Base-by-base conservation (phyloP, 2,329 filamentous ascomycete genomes). In the Stylonectria norvegica region DNA sequence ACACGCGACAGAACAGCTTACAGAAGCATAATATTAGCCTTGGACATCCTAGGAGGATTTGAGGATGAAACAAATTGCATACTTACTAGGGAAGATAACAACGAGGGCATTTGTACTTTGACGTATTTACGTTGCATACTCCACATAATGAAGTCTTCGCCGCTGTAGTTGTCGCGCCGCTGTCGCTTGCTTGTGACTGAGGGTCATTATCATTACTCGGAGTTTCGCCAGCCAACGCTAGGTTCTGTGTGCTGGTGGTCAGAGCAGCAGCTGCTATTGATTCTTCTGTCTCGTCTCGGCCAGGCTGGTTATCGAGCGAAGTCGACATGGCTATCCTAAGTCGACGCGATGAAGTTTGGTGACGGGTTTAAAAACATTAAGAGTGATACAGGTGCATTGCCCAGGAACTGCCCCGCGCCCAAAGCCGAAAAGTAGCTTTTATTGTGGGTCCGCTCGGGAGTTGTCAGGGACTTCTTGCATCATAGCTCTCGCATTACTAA, bases 101-200 rank as follows among this genome's bases (percentile, higher is more conserved):
- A 19, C 70, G 69, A n/a, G 76, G 68, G 47, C 80, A 84, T 53
- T 81, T 83, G 61, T 84, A 84, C 58, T 79, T 83, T 20, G 68
- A 69, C 15, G 71, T 64, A 4, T 68, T 68, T 22, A 60, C 55
- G 19, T 72, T 58, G 57, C 80, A 84, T 20, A 81, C 65, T 5
- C 71, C 70, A 50, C 80, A 83, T 2, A 59, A 47, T 14, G 53
- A 50, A 29, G 50, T 34, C 9, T 48, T 44, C 17, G 43, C 36
- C 22, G 42, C 31, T 20, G 35, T 25, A 18, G 38, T 31, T 18
- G 34, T 28, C 17, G 40, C 36, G 25, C 33, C 16, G 28, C 40
- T 32, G 20, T 28, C 35, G 20, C 34, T 36, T 17, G 34, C 28
- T 20, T 31, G 34, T 17, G 36, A 28, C 18, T 31, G 34, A 22